Conservation (phyloP, 2,329 filamentous ascomycete species). For the Claviceps citrina region DNA sequence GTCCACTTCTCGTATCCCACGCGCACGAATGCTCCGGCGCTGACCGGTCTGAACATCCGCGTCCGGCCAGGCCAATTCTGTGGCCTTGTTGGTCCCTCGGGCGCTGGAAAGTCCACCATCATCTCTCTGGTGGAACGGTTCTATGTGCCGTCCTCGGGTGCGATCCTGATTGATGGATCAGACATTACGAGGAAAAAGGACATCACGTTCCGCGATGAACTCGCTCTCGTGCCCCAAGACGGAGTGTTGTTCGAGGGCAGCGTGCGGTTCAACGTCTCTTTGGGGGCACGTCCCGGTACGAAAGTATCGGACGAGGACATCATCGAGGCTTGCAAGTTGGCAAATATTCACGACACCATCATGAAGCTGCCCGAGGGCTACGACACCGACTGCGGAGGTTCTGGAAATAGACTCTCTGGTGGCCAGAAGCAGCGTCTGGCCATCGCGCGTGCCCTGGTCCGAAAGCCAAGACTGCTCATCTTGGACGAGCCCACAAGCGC, state of each 20-base stretch:
- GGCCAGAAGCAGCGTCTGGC: slow-evolving; percentile 56
- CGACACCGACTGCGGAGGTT: slow-evolving; percentile 41
- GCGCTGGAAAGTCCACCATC: slow-evolving; percentile 32
- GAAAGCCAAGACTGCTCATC: slow-evolving; percentile 48
- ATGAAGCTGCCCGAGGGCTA: slow-evolving; percentile 39
- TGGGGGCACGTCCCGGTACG: slow-evolving; percentile 33
- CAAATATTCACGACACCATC: slow-evolving; percentile 50
- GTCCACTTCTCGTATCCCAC: slow-evolving; percentile 7
- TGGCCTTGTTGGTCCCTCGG: slow-evolving; percentile 28
- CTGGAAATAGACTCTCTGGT: slow-evolving; percentile 50
- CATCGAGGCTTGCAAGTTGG: slow-evolving; percentile 43
- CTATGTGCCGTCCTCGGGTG: slow-evolving; percentile 34
- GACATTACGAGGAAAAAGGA: slow-evolving; percentile 13
- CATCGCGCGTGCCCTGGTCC: slow-evolving; percentile 52
- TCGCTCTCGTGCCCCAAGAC: slow-evolving; percentile 36
- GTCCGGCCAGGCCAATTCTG: slow-evolving; percentile 1
- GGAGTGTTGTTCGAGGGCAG: slow-evolving; percentile 33
- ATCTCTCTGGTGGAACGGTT: slow-evolving; percentile 35
- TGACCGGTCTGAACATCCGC: background rate
- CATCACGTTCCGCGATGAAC: slow-evolving; percentile 28
- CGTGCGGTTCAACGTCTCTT: slow-evolving; percentile 31
- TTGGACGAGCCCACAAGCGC: slow-evolving; percentile 37
- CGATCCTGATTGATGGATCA: slow-evolving; percentile 31
- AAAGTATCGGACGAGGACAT: slow-evolving; percentile 40
- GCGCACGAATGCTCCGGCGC: background rate